Percentiles rank a stretch among this genome's conserved stretches.
Conservation (phyloP, 2,329 filamentous ascomycete species). For the Colletotrichum scovillei region DNA sequence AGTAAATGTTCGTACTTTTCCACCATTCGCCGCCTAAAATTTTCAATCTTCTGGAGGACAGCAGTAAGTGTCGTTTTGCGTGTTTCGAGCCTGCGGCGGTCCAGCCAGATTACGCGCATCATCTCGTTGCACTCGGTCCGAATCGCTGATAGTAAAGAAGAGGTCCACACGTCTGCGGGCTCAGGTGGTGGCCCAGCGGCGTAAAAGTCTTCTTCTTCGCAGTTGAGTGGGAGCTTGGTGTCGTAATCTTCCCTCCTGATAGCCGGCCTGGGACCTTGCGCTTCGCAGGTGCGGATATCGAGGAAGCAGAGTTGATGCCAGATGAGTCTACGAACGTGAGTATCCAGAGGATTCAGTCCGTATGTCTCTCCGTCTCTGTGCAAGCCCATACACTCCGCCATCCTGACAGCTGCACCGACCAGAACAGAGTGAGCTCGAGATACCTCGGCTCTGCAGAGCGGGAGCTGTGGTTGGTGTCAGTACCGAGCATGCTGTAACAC, state of each 20-base stretch:
- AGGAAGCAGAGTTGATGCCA: constrained; percentile 85
- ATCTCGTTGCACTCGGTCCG: constrained; percentile 81
- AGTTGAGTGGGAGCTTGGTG: constrained; percentile 77
- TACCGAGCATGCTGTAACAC: neutral
- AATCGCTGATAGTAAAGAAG: constrained; percentile 74
- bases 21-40: constrained; percentile 72
- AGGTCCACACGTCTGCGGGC: constrained; percentile 70
- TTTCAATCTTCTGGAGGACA: constrained; percentile 75
- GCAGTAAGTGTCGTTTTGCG: constrained; percentile 71
- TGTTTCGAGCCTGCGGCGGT: constrained; percentile 72
- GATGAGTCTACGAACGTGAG: constrained; percentile 76
- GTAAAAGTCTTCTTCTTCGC: constrained; percentile 73
- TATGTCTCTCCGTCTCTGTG: constrained; percentile 78
- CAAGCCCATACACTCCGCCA: constrained; percentile 82
- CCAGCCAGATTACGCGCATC: constrained; percentile 76
- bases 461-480: constrained; percentile 61
- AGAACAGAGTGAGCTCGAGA: constrained; percentile 80
- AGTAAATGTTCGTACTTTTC: constrained; percentile 74
- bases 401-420: constrained; percentile 76
- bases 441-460: constrained; percentile 77
- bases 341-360: constrained; percentile 73
- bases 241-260: constrained; percentile 82
- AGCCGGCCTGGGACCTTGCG: constrained; percentile 76
- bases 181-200: constrained; percentile 52
- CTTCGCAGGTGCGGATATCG: constrained; percentile 79